These are phyloP conservation scores for Diophrys sp. DNA, from an alignment of 73 alveolate species.

Conservation along the genomic window DNA sequence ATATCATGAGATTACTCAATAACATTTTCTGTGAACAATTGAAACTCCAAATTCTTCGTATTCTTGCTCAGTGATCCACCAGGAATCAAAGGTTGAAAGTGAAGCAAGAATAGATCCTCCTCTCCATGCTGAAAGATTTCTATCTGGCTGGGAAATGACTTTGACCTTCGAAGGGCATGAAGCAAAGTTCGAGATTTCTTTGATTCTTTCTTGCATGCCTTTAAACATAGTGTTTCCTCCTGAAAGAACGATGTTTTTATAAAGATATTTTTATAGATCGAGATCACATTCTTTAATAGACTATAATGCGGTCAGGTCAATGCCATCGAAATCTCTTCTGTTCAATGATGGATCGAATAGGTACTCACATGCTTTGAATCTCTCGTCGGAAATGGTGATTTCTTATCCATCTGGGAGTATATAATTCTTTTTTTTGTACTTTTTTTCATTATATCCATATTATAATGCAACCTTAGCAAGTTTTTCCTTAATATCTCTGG, in stretches of 20 bases:
- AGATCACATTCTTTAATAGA: conserved; percentile 84
- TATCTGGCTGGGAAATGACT: conserved; percentile 74
- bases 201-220: conserved; percentile 78
- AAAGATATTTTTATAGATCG: conserved; percentile 80
- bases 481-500: conserved; percentile 53
- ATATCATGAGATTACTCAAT: no score
- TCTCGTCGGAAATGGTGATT: conserved; percentile 13
- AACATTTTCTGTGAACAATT: conserved; percentile 88
- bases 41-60: conserved; percentile 73
- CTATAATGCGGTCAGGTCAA: conserved; percentile 79
- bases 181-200: conserved; percentile 67
- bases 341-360: conserved; percentile 56
- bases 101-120: conserved; percentile 82
- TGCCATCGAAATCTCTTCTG: conserved; percentile 25
- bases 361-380: conserved; percentile 63
- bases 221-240: conserved; percentile 88
- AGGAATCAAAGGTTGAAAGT: conserved; percentile 61
- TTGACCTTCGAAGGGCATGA: conserved; percentile 68
- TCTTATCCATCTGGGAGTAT: conserved; percentile 64
- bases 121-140: conserved; percentile 67
- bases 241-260: conserved; percentile 68
- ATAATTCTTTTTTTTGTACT: conserved; percentile 17
- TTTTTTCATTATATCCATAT: conserved; percentile 9
- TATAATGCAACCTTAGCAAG: conserved; percentile 32
- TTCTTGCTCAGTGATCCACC: conserved; percentile 79